phyloP scores from a whole-genome alignment of 1,284 basidiomycete species.

The Fomitopsis pinicola region DNA sequence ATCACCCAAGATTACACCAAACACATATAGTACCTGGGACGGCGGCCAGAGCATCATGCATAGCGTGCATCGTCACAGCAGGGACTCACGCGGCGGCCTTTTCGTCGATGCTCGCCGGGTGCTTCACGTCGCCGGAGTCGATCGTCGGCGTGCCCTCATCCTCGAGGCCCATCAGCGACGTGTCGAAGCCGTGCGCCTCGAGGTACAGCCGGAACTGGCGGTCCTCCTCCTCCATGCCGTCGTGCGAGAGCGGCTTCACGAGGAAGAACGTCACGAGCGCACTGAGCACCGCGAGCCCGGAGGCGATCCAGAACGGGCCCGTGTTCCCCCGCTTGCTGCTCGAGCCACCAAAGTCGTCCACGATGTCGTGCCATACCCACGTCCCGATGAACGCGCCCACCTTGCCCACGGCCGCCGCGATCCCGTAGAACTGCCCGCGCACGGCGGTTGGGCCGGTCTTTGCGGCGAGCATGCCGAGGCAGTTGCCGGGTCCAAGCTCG shows the following conservation, averaged over 20 bases:
- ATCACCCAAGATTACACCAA: not conserved
- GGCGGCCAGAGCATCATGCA: not conserved
- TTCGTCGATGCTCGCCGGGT: not conserved
- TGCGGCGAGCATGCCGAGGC: slow-evolving; percentile 74
- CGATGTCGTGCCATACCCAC: slow-evolving; percentile 46
- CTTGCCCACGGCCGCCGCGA: slow-evolving; percentile 90
- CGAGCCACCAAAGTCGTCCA: slow-evolving; percentile 52
- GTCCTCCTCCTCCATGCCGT: slow-evolving; percentile 82
- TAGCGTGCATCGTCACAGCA: not conserved
- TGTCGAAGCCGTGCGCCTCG: slow-evolving; percentile 73
- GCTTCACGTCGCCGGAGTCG: not conserved
- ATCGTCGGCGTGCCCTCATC: slow-evolving; percentile 38
- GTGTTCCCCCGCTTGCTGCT: slow-evolving; percentile 55
- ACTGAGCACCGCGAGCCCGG: slow-evolving; percentile 72
- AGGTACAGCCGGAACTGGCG: slow-evolving; percentile 78
- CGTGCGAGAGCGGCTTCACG: slow-evolving; percentile 70
- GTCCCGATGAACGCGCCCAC: slow-evolving; percentile 83
- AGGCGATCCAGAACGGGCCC: slow-evolving; percentile 75
- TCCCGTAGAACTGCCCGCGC: slow-evolving; percentile 83
- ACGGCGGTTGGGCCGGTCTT: slow-evolving; percentile 84
- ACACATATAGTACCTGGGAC: not conserved
- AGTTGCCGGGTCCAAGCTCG: slow-evolving; percentile 78
- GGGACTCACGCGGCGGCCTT: not conserved
- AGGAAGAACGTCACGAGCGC: slow-evolving; percentile 73
- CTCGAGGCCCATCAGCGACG: slow-evolving; percentile 57